Evolutionary conservation across 306 rosid genomes (phyloP).

Genomic region (Vachellia pachyceras): DNA sequence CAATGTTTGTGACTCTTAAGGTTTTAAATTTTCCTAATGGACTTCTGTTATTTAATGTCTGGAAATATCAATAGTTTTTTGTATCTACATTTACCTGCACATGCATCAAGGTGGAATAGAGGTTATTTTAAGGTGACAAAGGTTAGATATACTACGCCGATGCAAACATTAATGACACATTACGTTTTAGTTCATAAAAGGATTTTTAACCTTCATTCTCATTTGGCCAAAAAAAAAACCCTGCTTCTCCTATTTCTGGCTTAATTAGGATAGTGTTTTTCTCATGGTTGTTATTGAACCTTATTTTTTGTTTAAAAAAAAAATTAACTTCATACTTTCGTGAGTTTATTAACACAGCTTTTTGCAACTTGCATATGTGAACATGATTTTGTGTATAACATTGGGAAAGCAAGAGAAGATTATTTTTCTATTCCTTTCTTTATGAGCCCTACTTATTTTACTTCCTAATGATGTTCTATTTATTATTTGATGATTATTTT

Average conservation of each 20-base stretch:
- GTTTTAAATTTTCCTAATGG: conserved; percentile 46
- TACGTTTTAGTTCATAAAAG: conserved; percentile 21
- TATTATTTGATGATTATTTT: neutral
- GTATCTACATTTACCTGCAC: conserved; percentile 15
- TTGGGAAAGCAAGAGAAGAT: neutral
- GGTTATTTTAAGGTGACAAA: conserved; percentile 3
- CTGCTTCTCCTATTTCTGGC: neutral
- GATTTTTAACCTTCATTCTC: conserved; percentile 18
- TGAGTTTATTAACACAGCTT: too few relatives aligned
- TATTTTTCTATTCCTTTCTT: conserved; percentile 20
- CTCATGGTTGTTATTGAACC: conserved; percentile 10
- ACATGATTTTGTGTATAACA: neutral
- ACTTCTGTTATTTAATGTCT: conserved; percentile 1
- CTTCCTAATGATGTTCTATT: conserved; percentile 7
- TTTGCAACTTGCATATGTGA: conserved; percentile 17
- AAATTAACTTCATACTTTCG: too few relatives aligned
- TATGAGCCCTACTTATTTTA: conserved; percentile 25
- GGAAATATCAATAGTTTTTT: conserved; percentile 13
- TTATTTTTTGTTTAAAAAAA: too few relatives aligned
- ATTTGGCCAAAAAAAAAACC: too few relatives aligned
- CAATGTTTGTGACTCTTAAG: conserved; percentile 99
- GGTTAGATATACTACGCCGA: conserved; percentile 9
- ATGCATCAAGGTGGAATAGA: conserved; percentile 6
- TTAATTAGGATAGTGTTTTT: neutral
- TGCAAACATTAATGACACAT: conserved; percentile 24